Conservation (phyloP, 805 yeast genomes). For the Barnettozyma siamensis region DNA sequence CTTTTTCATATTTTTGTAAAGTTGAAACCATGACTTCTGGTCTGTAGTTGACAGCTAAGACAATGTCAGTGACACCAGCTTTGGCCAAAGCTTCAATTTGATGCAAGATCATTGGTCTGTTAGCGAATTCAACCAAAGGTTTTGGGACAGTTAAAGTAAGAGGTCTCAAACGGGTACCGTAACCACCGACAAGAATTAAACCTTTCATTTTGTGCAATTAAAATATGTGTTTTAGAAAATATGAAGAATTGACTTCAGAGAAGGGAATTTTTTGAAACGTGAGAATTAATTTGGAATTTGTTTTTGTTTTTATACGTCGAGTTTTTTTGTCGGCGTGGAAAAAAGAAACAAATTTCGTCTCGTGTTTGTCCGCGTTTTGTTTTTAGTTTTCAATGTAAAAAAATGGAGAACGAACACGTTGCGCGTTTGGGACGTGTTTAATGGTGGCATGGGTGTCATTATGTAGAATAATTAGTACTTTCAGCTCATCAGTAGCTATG, state of each 20-base stretch:
- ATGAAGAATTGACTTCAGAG: conserved; percentile 10
- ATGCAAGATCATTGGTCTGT: conserved; percentile 98
- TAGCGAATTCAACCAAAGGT: conserved; percentile 96
- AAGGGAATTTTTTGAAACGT: background rate
- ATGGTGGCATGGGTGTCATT: too few species aligned
- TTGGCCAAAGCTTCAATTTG: conserved; percentile 97
- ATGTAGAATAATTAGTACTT: too few species aligned
- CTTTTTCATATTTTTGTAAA: conserved; percentile 87
- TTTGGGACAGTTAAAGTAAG: conserved; percentile 91
- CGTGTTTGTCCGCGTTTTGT: conserved; percentile 1
- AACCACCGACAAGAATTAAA: conserved; percentile 97
- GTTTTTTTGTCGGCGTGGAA: conserved; percentile 3
- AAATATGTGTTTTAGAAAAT: conserved; percentile 5
- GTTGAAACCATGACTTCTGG: conserved; percentile 99
- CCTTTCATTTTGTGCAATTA: conserved; percentile 69
- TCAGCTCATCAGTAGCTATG: too few species aligned
- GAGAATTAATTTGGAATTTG: conserved; percentile 3
- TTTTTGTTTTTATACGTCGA: conserved; percentile 8
- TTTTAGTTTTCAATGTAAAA: too few species aligned
- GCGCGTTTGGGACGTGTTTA: too few species aligned
- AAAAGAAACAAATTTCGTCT: background rate
- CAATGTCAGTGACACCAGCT: conserved; percentile 99
- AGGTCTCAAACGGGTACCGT: conserved; percentile 99
- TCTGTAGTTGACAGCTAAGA: conserved; percentile 97
- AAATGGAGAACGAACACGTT: background rate